A percentile compares a stretch with the other conserved stretches of the same genome.
phyloP scores from a whole-genome alignment of 306 rosid genomes.

The Cucumis hystrix region DNA sequence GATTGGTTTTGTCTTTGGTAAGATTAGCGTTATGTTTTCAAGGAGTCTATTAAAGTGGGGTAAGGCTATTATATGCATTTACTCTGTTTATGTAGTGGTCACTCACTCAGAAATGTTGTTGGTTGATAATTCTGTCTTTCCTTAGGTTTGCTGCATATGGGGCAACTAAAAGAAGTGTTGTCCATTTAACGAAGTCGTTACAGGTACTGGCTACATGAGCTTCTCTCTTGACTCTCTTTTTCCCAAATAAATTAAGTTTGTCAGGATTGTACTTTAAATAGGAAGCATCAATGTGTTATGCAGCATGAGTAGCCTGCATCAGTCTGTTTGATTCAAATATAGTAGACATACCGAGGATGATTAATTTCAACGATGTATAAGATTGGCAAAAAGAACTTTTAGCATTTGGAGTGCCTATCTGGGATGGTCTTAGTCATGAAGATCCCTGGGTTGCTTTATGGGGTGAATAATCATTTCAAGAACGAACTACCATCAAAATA shows the following conservation, averaged over 20 bases:
- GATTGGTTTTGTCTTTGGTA: not conserved
- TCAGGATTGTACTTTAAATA: not conserved
- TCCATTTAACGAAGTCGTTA: constrained; percentile 87
- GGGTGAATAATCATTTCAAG: not conserved
- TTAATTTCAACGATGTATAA: not conserved
- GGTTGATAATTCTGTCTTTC: not conserved
- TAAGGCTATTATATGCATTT: not conserved
- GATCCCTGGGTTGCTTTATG: not conserved
- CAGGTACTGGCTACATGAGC: constrained; percentile 35
- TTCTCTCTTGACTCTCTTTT: not conserved
- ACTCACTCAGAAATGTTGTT: not conserved
- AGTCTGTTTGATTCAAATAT: not conserved
- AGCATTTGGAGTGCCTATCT: not conserved
- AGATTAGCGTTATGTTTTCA: not conserved
- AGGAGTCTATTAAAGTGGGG: not conserved
- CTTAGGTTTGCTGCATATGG: constrained; percentile 96
- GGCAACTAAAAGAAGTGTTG: constrained; percentile 96
- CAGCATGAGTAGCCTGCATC: not conserved
- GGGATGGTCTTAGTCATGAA: not conserved
- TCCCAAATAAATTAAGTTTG: not conserved
- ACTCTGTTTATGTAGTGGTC: not conserved
- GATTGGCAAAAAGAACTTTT: not conserved
- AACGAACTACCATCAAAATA: not conserved
- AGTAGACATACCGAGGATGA: not conserved
- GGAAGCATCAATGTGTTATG: not conserved